Evolutionary conservation across 805 yeast genomes (phyloP).

Genomic region (Vanderwaltozyma verrucispora): DNA sequence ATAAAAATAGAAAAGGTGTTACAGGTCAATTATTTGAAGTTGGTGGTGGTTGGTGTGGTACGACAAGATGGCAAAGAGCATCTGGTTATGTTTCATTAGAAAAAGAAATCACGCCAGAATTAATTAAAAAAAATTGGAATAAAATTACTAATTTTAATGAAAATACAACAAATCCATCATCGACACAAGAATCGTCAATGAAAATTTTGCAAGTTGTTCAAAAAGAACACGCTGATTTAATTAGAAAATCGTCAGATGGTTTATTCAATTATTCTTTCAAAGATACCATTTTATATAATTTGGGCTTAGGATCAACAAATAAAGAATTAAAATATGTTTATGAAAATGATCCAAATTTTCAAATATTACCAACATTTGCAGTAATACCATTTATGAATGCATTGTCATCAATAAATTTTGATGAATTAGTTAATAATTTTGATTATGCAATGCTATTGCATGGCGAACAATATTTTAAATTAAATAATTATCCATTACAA

Average conservation of each 20-base stretch:
- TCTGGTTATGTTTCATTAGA: constrained; percentile 62
- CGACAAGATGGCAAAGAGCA: constrained; percentile 91
- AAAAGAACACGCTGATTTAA: constrained; percentile 28
- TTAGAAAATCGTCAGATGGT: constrained; percentile 24
- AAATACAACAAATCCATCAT: constrained; percentile 37
- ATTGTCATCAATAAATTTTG: constrained; percentile 46
- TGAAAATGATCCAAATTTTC: constrained; percentile 69
- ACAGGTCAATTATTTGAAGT: constrained; percentile 82
- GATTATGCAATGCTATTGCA: constrained; percentile 84
- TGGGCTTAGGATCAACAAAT: constrained; percentile 80
- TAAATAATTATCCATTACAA: constrained; percentile 66
- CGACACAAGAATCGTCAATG: constrained; percentile 70
- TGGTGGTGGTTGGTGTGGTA: constrained; percentile 96
- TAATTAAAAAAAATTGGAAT: constrained; percentile 55
- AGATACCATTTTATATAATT: constrained; percentile 73
- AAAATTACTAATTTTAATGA: constrained; percentile 57
- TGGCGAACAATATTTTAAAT: constrained; percentile 87
- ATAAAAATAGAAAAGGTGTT: constrained; percentile 28
- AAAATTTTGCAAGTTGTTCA: constrained; percentile 58
- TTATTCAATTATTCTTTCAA: constrained; percentile 51
- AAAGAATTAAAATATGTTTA: constrained; percentile 68
- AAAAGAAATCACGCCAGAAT: constrained; percentile 47
- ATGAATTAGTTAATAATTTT: constrained; percentile 62
- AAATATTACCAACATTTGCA: constrained; percentile 82
- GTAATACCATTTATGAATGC: constrained; percentile 75